phyloP scores from a whole-genome alignment of 108 stramenopile species.

The Stephanodiscus triporus region DNA sequence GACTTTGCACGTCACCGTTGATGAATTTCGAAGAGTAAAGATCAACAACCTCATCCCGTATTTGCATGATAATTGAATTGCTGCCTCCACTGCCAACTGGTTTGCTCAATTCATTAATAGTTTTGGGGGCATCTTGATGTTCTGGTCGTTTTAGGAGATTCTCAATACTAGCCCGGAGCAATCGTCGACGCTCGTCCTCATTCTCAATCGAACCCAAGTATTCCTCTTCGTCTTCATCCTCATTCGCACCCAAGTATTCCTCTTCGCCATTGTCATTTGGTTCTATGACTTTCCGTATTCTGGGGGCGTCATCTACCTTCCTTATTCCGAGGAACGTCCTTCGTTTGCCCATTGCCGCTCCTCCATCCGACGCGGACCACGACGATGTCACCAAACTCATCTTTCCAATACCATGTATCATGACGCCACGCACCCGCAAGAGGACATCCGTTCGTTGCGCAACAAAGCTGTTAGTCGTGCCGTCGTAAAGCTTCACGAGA shows the following conservation, averaged over 20 bases:
- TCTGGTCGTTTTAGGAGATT: not conserved
- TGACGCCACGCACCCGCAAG: slow-evolving; percentile 70
- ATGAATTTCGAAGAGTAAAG: slow-evolving; percentile 37
- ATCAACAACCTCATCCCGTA: slow-evolving; percentile 50
- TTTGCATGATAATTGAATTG: slow-evolving; percentile 28
- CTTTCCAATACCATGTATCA: slow-evolving; percentile 72
- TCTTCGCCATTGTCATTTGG: not conserved
- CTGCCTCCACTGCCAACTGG: not conserved
- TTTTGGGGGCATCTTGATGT: not conserved
- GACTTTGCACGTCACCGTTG: slow-evolving; percentile 13
- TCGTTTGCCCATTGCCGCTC: not conserved
- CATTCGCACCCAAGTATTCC: not conserved
- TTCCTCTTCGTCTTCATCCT: not conserved
- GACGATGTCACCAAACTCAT: slow-evolving; percentile 71
- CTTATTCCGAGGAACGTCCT: slow-evolving; percentile 2
- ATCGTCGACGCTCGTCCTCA: slow-evolving; percentile 5
- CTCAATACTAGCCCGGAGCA: not conserved
- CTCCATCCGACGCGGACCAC: slow-evolving; percentile 8
- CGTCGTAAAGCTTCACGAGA: slow-evolving; percentile 77
- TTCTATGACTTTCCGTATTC: not conserved
- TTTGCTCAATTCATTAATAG: not conserved
- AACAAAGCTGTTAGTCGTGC: slow-evolving; percentile 61
- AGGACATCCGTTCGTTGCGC: slow-evolving; percentile 64
- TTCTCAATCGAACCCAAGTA: not conserved
- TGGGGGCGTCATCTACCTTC: not conserved